Evolutionary conservation across 2,329 filamentous ascomycete species (phyloP).

Genomic region (Neonectria sp.): DNA sequence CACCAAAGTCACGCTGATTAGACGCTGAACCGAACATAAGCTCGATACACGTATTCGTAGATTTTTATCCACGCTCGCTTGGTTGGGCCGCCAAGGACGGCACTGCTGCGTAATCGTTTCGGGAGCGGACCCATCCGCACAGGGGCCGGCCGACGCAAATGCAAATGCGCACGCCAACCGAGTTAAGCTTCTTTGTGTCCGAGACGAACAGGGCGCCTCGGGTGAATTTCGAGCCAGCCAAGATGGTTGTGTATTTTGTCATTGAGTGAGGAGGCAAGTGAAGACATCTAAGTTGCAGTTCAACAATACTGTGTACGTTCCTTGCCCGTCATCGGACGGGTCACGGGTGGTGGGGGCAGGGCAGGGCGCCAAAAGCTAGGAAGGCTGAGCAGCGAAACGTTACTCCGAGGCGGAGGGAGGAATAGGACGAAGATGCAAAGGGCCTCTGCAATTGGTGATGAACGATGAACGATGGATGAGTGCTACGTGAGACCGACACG

Average conservation of each 20-base stretch:
- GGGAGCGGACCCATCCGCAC: constrained; percentile 38
- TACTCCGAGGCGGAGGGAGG: constrained; percentile 5
- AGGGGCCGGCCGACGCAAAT: constrained; percentile 44
- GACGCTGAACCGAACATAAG: background rate
- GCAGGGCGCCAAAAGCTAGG: constrained; percentile 15
- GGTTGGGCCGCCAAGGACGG: constrained; percentile 26
- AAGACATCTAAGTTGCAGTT: background rate
- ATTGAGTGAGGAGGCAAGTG: background rate
- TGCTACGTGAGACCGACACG: background rate
- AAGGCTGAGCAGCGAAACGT: constrained; percentile 32
- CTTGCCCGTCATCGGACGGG: background rate
- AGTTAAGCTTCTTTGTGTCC: constrained; percentile 47
- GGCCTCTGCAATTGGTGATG: background rate
- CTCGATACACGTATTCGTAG: background rate
- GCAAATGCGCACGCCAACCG: constrained; percentile 44
- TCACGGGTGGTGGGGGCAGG: background rate
- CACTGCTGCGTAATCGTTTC: constrained; percentile 42
- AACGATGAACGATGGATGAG: background rate
- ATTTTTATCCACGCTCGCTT: constrained; percentile 9
- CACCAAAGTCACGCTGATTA: background rate
- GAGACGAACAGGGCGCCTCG: constrained; percentile 32
- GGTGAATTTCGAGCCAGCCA: constrained; percentile 14
- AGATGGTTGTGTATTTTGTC: background rate
- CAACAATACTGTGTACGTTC: background rate
- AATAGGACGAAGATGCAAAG: background rate